Evolutionary conservation across 2,329 filamentous ascomycete genomes (phyloP), one percentile per base, ranked within the genome.

Genomic region (Huntiella moniliformis): DNA sequence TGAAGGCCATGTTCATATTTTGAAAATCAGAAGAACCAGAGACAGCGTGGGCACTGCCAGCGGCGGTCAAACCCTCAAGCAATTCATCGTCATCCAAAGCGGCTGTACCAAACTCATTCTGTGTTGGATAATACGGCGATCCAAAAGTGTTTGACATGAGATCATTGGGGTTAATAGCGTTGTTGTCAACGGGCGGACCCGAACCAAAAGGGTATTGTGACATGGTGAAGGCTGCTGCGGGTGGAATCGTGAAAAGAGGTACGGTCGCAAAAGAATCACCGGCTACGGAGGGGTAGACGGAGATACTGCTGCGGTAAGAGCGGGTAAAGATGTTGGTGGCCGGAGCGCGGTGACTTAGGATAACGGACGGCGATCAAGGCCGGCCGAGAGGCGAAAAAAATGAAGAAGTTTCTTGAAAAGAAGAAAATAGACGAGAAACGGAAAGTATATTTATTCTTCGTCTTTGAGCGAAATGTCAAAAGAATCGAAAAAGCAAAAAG

Each of bases 21-120:
- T 68, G 68, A 49, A 70, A 80, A 47, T 75, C 71, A 50, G 74
- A 70, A 45, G 69, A 65, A 57, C 77, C 63, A 47, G 64, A 65
- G 8, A 65, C 56, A 54, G 73, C 69, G 38, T 73, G 71, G 28
- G 69, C 65, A 28, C 73, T 68, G 3, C 17, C 17, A 53, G 68
- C 70, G 38, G 64, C 70, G 16, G 45, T 39, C 6, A 88, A 68
- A 33, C 73, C 73, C 53, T 94, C 87, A 40, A 88, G 70, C 40
- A 96, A 68, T 58, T 95, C 88, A 52, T 95, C 88, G 53, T 94
- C 88, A 51, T 76, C 79, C 53, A 94, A 87, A 36, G 80, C 72
- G 8, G 83, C 81, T 50, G 79, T 81, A 54, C 77, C 78, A 39
- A 80, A 79, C 64, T 86, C 94, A 59, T 74, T 79, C 48, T 76